Evolutionary conservation across 306 rosid species (phyloP).

Genomic region (Oemleria cerasiformis): DNA sequence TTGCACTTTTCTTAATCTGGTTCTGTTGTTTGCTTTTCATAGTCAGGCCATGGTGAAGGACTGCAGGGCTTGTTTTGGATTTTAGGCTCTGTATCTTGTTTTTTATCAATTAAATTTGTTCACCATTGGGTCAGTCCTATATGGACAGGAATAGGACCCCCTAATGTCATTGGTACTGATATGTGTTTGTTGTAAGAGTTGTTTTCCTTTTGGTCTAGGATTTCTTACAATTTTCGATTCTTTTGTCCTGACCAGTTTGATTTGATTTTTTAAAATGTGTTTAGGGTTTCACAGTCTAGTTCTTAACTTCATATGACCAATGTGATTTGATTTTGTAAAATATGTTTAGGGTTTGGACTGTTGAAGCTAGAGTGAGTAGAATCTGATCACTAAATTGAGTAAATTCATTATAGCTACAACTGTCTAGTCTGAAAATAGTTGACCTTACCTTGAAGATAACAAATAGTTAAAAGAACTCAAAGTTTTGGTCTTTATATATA

Average conservation of each 20-base stretch:
- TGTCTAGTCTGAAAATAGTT: too few relatives aligned
- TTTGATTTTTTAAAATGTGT: too few relatives aligned
- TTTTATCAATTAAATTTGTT: background rate
- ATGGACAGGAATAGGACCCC: conserved; percentile 1
- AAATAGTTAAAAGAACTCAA: too few relatives aligned
- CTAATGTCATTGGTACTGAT: background rate
- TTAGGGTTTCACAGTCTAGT: too few relatives aligned
- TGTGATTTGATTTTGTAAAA: too few relatives aligned
- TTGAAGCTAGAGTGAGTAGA: too few relatives aligned
- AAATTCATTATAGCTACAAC: too few relatives aligned
- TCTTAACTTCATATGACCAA: too few relatives aligned
- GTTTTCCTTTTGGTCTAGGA: conserved; percentile 11
- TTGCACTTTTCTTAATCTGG: background rate
- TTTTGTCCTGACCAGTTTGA: conserved; percentile 39
- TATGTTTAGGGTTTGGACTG: too few relatives aligned
- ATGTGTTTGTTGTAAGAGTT: background rate
- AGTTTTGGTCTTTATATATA: too few relatives aligned
- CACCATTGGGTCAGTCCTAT: background rate
- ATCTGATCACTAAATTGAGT: too few relatives aligned
- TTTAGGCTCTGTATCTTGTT: background rate
- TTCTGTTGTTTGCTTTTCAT: background rate
- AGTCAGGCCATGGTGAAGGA: background rate
- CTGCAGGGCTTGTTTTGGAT: background rate
- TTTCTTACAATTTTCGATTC: background rate
- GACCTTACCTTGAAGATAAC: too few relatives aligned